Base-by-base conservation (phyloP, 23 red algal genomes). In the Gracilaria domingensis region DNA sequence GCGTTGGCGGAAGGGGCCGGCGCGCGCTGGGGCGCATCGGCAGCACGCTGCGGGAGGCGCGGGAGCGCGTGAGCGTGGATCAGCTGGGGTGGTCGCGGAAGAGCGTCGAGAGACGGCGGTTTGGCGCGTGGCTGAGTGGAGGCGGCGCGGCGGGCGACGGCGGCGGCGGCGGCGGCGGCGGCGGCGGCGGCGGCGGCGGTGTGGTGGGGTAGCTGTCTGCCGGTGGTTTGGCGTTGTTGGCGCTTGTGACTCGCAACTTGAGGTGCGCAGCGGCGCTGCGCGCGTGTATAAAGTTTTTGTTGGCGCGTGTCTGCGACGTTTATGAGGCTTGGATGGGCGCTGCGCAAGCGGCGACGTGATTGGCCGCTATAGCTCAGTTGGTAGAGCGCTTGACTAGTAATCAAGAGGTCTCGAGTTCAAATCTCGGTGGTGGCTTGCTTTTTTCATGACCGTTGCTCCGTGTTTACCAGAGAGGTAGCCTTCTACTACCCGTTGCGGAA, bases 371-470 rank as follows among this genome's bases (percentile, higher is more conserved):
- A 89, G 86, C 86, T 89, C 86, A 89, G 86, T 89, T 89, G 86
- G 86, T 89, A 89, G 86, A 89, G 86, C 86, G 86, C 86, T 80
- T 89, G 86, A 89, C 86, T 89, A 89, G 86, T 80, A 79, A 89
- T 80, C 86, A 89, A 89, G 86, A 89, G 86, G 86, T 89, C 86
- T 89, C 86, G 86, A 89, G 86, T 89, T 89, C 86, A 55, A 80
- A 89, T 89, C 86, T 89, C 86, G 86, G 86, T 89, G 86, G 86
- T 89, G 86, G 86, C 86, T 89, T 45, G 42, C 42, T 45, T 45
- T 45, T 45, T 45, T 45, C 42, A 7, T 45, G 42, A 45, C 4
- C 42, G 42, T 11, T 45, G 4, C 5, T 45, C 11, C 11, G 4
- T 45, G 4, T 45, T 45, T 45, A n/a, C n/a, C n/a, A n/a, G n/a